These are phyloP conservation scores for Curvularia lunata DNA, from an alignment of 2,329 filamentous ascomycete genomes.

Conservation along the genomic window DNA sequence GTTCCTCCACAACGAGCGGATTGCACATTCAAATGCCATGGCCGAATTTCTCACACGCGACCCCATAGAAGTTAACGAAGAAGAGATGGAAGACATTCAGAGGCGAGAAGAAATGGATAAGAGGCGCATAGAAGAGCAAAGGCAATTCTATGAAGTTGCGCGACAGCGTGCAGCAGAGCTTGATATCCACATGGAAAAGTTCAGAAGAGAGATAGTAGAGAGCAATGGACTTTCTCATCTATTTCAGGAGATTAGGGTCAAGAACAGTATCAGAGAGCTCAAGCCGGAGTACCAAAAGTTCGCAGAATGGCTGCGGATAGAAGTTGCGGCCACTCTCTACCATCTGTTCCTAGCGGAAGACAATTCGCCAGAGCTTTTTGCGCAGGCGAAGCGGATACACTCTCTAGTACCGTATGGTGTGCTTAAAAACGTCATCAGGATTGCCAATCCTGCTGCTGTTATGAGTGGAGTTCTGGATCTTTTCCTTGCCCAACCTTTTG, in stretches of 20 bases:
- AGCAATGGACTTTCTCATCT: conserved; percentile 88
- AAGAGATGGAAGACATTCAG: conserved; percentile 82
- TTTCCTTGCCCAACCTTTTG: conserved; percentile 94
- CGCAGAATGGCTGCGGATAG: conserved; percentile 96
- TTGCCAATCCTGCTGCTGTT: conserved; percentile 94
- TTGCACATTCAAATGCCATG: conserved; percentile 83
- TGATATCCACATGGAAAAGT: conserved; percentile 95
- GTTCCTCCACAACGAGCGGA: conserved; percentile 80
- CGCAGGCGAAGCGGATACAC: conserved; percentile 91
- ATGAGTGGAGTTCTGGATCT: conserved; percentile 96
- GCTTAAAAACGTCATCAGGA: conserved; percentile 94
- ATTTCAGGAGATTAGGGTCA: conserved; percentile 91
- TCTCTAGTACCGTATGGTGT: conserved; percentile 91
- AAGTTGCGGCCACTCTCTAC: conserved; percentile 94
- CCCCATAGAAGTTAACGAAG: conserved; percentile 77
- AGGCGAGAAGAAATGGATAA: conserved; percentile 83
- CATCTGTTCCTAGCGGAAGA: conserved; percentile 97
- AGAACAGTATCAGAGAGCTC: conserved; percentile 83
- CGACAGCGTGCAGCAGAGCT: conserved; percentile 87
- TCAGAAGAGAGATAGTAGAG: conserved; percentile 71
- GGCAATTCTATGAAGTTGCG: conserved; percentile 93
- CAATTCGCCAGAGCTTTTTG: conserved; percentile 95
- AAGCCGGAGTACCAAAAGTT: conserved; percentile 98
- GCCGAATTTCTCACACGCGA: conserved; percentile 78
- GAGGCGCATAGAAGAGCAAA: conserved; percentile 89